Conservation (phyloP, 2,329 filamentous ascomycete species). For the Diaporthe aspalathi region DNA sequence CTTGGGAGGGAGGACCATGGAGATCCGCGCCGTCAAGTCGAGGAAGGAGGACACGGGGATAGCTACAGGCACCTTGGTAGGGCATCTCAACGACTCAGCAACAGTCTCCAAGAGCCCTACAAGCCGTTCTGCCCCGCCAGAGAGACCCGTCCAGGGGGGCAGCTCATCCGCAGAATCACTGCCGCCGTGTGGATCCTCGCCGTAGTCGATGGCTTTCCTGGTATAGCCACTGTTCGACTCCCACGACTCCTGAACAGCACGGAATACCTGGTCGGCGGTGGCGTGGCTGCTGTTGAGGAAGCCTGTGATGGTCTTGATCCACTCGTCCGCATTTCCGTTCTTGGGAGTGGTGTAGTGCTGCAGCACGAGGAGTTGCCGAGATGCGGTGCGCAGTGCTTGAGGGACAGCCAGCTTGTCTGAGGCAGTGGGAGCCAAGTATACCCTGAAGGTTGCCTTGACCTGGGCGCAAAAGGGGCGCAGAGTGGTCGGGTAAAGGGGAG, state of each 20-base stretch:
- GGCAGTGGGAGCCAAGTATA: constrained; percentile 73
- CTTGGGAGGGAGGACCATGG: constrained; percentile 69
- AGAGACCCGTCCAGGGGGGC: constrained; percentile 80
- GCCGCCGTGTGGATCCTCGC: constrained; percentile 61
- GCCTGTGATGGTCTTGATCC: constrained; percentile 73
- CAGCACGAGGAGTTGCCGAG: constrained; percentile 75
- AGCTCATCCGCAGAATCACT: constrained; percentile 62
- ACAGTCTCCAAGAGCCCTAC: constrained; percentile 74
- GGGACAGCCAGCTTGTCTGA: constrained; percentile 63
- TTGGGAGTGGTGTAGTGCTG: constrained; percentile 86
- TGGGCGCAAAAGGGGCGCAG: constrained; percentile 81
- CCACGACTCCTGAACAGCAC: constrained; percentile 85
- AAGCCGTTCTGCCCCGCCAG: constrained; percentile 77
- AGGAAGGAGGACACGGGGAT: constrained; percentile 75
- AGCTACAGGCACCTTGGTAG: constrained; percentile 73
- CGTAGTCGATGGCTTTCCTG: constrained; percentile 56
- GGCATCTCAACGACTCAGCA: constrained; percentile 69
- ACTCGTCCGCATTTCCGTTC: constrained; percentile 80
- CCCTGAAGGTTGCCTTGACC: constrained; percentile 69
- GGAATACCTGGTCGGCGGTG: constrained; percentile 81
- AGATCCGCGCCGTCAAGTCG: constrained; percentile 77
- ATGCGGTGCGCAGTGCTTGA: constrained; percentile 63
- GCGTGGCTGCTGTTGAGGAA: constrained; percentile 74
- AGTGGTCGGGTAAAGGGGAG: constrained; percentile 85
- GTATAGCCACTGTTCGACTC: constrained; percentile 70